Conservation (phyloP, 371 early-diverging fungal genomes). For the Mucor velutinosus region DNA sequence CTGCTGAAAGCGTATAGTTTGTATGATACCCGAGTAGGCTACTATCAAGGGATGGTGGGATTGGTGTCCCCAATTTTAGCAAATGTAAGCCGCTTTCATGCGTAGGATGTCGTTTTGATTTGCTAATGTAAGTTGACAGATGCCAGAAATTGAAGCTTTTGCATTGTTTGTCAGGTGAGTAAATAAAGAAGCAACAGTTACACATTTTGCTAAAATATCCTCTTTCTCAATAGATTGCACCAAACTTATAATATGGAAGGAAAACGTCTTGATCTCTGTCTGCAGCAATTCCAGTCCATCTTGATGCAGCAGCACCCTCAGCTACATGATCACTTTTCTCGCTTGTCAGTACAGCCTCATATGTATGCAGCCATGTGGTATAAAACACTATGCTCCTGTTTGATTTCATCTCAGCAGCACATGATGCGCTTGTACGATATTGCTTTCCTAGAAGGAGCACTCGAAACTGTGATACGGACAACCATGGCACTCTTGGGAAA, state of each 20-base stretch:
- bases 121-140: slow-evolving; percentile 39
- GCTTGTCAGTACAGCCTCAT: slow-evolving; percentile 73
- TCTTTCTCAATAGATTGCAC: slow-evolving; percentile 67
- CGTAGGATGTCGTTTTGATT: background rate
- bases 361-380: slow-evolving; percentile 94
- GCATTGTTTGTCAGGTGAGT: slow-evolving; percentile 69
- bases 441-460: slow-evolving; percentile 83
- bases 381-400: slow-evolving; percentile 87
- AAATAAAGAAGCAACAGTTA: background rate
- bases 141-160: slow-evolving; percentile 92
- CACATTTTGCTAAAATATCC: background rate
- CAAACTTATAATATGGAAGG: slow-evolving; percentile 81
- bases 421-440: slow-evolving; percentile 89
- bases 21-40: slow-evolving; percentile 90
- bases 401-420: slow-evolving; percentile 67
- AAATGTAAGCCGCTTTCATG: slow-evolving; percentile 51
- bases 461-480: slow-evolving; percentile 77
- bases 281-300: slow-evolving; percentile 85
- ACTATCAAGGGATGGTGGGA: slow-evolving; percentile 90
- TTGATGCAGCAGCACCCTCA: slow-evolving; percentile 77
- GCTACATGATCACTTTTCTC: slow-evolving; percentile 69
- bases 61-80: slow-evolving; percentile 82
- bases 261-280: slow-evolving; percentile 62
- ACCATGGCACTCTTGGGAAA: slow-evolving; percentile 80
- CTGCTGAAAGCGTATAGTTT: slow-evolving; percentile 88